A percentile compares a stretch with the other conserved stretches of the same genome.
Conservation (phyloP, 352 stramenopile species). For the Phytophthora chlamydospora region DNA sequence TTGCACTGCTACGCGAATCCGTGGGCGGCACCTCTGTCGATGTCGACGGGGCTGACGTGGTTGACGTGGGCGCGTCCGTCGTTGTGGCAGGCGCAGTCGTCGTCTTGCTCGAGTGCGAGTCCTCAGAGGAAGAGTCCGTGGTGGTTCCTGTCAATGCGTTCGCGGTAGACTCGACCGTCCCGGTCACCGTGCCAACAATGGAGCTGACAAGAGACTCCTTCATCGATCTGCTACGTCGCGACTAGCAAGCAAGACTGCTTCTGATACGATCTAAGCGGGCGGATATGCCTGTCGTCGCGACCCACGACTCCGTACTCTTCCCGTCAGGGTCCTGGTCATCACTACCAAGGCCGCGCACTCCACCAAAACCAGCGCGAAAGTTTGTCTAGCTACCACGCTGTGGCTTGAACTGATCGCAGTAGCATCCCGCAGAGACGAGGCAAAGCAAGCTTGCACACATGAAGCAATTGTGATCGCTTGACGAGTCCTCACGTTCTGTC, state of each 20-base stretch:
- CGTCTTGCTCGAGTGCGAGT: neutral
- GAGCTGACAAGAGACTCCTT: conserved; percentile 28
- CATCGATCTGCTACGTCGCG: conserved; percentile 20
- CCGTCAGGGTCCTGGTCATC: conserved; percentile 10
- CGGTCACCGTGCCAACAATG: conserved; percentile 22
- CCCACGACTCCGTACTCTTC: conserved; percentile 8
- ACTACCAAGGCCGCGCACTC: conserved; percentile 3
- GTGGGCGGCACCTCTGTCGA: neutral
- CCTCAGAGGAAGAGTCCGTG: neutral
- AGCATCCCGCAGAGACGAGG: conserved; percentile 32
- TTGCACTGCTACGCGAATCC: conserved; percentile 1
- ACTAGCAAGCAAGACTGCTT: conserved; percentile 7
- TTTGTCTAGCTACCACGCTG: conserved; percentile 21
- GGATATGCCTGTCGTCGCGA: conserved; percentile 1
- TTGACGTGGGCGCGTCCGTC: neutral
- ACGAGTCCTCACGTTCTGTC: conserved; percentile 23
- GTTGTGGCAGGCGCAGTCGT: conserved; percentile 5
- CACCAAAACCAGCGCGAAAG: conserved; percentile 24
- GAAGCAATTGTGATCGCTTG: neutral
- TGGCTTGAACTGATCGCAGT: conserved; percentile 27
- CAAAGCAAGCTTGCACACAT: conserved; percentile 5
- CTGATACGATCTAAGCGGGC: conserved; percentile 16
- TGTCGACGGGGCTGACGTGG: conserved; percentile 6
- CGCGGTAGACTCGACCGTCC: conserved; percentile 17
- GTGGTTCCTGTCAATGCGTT: conserved; percentile 17